A percentile compares a stretch with the other conserved stretches of the same genome.
phyloP scores from a whole-genome alignment of 1,139 yeast genomes.

The Magnusiomyces magnusii region DNA sequence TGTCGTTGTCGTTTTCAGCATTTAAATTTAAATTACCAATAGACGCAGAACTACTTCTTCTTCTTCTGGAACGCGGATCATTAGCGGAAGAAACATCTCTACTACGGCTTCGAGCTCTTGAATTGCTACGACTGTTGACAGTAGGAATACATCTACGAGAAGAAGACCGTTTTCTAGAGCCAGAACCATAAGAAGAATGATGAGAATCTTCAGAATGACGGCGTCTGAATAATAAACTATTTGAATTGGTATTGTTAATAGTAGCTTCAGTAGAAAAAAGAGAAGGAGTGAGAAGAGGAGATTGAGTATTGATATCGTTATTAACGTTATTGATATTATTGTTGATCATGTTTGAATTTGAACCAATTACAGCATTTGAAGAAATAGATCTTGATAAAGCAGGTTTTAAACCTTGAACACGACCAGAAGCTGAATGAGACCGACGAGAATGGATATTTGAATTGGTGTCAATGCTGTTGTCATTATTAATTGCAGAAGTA shows the following conservation, averaged over 20 bases:
- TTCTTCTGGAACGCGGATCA: neutral
- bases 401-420: neutral
- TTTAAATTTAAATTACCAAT: neutral
- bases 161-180: neutral
- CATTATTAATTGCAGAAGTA: neutral
- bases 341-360: neutral
- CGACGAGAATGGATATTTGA: neutral
- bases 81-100: neutral
- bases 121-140: slow-evolving; percentile 1
- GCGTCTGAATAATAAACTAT: slow-evolving; percentile 10
- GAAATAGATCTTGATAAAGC: neutral
- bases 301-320: neutral
- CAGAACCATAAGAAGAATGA: neutral
- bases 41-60: neutral
- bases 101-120: neutral
- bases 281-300: neutral
- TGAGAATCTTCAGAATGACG: neutral
- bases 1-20: neutral
- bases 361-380: neutral
- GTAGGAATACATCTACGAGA: slow-evolving; percentile 1
- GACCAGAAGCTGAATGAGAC: neutral
- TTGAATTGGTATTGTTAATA: slow-evolving; percentile 10
- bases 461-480: slow-evolving; percentile 4
- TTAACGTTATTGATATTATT: neutral
- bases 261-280: slow-evolving; percentile 6